Conservation (phyloP, 768 basidiomycete species). For the Rubroboletus pulcherrimus region DNA sequence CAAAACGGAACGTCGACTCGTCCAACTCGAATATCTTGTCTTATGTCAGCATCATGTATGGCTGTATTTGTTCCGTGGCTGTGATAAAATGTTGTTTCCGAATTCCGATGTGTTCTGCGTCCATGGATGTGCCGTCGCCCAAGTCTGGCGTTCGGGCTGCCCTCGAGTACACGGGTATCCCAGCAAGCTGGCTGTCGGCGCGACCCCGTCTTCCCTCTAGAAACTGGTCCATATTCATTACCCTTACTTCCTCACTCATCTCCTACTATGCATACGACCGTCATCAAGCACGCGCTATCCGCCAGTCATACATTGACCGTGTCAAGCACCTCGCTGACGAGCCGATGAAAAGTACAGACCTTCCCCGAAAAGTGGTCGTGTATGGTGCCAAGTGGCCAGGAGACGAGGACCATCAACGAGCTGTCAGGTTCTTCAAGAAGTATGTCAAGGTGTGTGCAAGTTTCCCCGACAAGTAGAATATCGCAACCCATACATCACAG, state of each 20-base stretch:
- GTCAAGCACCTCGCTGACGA: constrained; percentile 77
- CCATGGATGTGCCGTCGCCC: constrained; percentile 15
- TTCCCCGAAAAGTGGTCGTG: constrained; percentile 77
- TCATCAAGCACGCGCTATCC: constrained; percentile 70
- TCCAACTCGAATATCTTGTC: neutral
- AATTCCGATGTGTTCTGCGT: constrained; percentile 10
- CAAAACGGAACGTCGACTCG: constrained; percentile 18
- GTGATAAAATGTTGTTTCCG: constrained; percentile 19
- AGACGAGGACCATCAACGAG: constrained; percentile 86
- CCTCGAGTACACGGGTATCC: constrained; percentile 66
- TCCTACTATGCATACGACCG: constrained; percentile 88
- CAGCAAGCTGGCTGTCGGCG: constrained; percentile 76
- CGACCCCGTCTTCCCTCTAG: constrained; percentile 84
- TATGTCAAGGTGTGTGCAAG: constrained; percentile 82
- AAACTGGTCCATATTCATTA: constrained; percentile 93
- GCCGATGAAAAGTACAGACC: constrained; percentile 58
- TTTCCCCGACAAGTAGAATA: constrained; percentile 4
- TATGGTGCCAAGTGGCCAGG: constrained; percentile 91
- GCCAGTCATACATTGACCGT: constrained; percentile 70
- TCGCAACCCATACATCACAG: constrained; percentile 39
- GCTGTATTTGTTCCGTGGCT: constrained; percentile 25
- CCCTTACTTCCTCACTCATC: constrained; percentile 63
- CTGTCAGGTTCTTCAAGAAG: constrained; percentile 87
- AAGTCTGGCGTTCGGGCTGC: constrained; percentile 57
- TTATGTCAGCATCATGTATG: constrained; percentile 23